Percentiles rank a stretch among this genome's conserved stretches.
Conservation (phyloP, 345 rosid genomes). For the Eucalyptus paniculata region DNA sequence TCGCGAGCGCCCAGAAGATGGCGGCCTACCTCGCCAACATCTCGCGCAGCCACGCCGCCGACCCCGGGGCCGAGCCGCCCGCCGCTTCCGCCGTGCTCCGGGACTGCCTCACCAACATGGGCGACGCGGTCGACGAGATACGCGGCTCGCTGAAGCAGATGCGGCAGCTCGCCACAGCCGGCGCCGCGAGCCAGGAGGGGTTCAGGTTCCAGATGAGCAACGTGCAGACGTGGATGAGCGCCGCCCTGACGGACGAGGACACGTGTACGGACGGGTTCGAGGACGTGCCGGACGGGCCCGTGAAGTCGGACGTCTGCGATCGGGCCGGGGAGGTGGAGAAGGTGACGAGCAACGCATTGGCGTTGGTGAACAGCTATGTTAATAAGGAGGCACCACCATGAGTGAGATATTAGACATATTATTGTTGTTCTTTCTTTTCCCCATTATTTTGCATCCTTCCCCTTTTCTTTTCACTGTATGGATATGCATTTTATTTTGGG, state of each 20-base stretch:
- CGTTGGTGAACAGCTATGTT: slow-evolving; percentile 40
- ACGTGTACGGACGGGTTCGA: slow-evolving; percentile 76
- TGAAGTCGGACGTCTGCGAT: slow-evolving; percentile 24
- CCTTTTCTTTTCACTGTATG: not conserved
- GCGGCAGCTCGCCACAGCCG: slow-evolving; percentile 2
- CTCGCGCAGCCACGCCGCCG: slow-evolving; percentile 34
- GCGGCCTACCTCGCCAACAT: slow-evolving; percentile 35
- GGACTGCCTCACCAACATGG: slow-evolving; percentile 67
- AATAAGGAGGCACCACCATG: not conserved
- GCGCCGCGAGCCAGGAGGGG: slow-evolving; percentile 8
- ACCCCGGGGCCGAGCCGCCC: not conserved
- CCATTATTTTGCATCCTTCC: not conserved
- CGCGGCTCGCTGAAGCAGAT: slow-evolving; percentile 59
- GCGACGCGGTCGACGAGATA: slow-evolving; percentile 72
- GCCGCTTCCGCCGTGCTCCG: slow-evolving; percentile 19
- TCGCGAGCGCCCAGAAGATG: slow-evolving; percentile 28
- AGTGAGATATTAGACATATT: not conserved
- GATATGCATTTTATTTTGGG: not conserved
- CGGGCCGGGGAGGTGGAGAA: slow-evolving; percentile 38
- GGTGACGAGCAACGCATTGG: slow-evolving; percentile 70
- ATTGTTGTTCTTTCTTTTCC: not conserved
- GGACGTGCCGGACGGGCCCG: slow-evolving; percentile 26
- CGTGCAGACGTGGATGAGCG: slow-evolving; percentile 90
- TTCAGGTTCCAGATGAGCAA: slow-evolving; percentile 61
- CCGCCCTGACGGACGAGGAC: slow-evolving; percentile 73